phyloP scores from a whole-genome alignment of 2,329 filamentous ascomycete genomes.

The Fusarium pilosicola region DNA sequence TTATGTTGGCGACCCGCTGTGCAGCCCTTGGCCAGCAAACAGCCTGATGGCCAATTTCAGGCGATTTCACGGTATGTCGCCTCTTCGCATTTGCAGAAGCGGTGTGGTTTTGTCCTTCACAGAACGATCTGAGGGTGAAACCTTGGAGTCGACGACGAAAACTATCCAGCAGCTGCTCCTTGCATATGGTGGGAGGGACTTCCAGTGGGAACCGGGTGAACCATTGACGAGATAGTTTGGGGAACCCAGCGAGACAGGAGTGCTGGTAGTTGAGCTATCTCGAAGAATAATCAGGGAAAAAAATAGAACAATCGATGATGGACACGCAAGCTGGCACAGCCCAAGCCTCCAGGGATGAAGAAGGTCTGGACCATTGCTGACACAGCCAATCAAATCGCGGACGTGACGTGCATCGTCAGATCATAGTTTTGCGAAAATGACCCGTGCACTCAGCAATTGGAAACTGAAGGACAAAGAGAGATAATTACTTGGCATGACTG shows the following conservation, averaged over 20 bases:
- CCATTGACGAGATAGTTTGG: too few species aligned
- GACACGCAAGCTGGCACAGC: background rate
- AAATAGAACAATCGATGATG: background rate
- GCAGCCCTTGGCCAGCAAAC: accelerated
- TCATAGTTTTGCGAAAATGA: background rate
- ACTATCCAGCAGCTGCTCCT: background rate
- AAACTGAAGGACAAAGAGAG: background rate
- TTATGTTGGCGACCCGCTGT: accelerated
- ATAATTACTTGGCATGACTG: background rate
- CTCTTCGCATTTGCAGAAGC: background rate
- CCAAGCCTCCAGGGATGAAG: background rate
- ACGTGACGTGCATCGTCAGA: background rate
- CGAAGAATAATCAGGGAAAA: accelerated
- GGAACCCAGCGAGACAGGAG: accelerated
- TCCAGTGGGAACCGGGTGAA: accelerated
- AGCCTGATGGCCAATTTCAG: accelerated
- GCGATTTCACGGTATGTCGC: accelerated
- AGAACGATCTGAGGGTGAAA: too few species aligned
- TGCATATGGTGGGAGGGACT: background rate
- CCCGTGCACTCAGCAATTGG: background rate
- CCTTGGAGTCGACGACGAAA: background rate
- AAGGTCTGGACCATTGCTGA: background rate
- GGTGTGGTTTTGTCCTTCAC: background rate
- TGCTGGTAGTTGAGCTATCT: accelerated
- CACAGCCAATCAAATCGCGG: background rate